These are phyloP conservation scores for Apiospora phragmitis DNA, from an alignment of 2,329 filamentous ascomycete genomes.

Conservation along the genomic window DNA sequence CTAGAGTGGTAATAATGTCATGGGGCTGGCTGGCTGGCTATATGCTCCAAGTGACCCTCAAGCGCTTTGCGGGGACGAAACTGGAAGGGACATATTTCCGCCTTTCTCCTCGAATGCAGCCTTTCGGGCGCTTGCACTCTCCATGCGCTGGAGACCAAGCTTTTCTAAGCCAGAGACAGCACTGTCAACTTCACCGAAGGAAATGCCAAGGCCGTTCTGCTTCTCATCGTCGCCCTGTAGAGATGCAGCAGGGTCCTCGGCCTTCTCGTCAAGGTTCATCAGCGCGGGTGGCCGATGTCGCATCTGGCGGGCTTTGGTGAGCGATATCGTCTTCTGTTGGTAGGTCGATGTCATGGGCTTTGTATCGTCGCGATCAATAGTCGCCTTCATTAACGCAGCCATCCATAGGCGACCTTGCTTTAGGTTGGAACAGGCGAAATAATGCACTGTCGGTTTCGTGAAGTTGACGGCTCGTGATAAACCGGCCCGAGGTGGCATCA, in stretches of 20 bases:
- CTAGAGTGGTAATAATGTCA: not conserved
- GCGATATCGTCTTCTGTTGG: constrained; percentile 93
- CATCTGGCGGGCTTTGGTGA: constrained; percentile 84
- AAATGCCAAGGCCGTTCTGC: constrained; percentile 38
- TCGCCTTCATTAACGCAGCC: constrained; percentile 98
- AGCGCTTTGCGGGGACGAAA: constrained; percentile 31
- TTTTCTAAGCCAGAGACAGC: constrained; percentile 39
- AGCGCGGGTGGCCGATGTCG: constrained; percentile 86
- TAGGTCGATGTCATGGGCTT: constrained; percentile 86
- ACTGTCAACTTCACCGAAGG: constrained; percentile 40
- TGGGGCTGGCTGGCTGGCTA: too few species aligned
- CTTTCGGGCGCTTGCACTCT: constrained; percentile 33
- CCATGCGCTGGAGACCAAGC: constrained; percentile 31
- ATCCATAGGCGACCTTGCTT: constrained; percentile 93
- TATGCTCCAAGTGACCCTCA: constrained; percentile 14
- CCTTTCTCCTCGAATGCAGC: constrained; percentile 35
- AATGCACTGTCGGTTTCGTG: constrained; percentile 95
- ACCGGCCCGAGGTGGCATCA: constrained; percentile 85
- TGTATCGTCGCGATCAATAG: constrained; percentile 86
- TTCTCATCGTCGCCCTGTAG: constrained; percentile 30
- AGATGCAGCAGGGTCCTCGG: constrained; percentile 23
- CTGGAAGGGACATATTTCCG: constrained; percentile 22
- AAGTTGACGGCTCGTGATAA: constrained; percentile 92
- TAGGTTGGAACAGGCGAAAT: constrained; percentile 92
- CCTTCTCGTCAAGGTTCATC: constrained; percentile 65